phyloP scores from a whole-genome alignment of 1,139 yeast species.

The Wickerhamiella infanticola region DNA sequence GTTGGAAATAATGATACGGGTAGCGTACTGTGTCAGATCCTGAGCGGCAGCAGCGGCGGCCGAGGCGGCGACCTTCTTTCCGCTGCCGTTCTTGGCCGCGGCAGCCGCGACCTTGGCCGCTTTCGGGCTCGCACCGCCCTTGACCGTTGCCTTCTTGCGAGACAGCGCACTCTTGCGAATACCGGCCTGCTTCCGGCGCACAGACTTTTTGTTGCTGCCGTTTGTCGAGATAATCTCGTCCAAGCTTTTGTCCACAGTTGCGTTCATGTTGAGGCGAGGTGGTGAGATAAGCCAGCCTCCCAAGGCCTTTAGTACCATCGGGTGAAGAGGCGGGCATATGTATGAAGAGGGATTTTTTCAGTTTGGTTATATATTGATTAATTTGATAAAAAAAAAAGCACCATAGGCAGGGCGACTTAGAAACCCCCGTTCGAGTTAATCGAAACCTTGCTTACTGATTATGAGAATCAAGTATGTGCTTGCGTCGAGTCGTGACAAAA shows the following conservation, averaged over 20 bases:
- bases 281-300: neutral
- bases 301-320: neutral
- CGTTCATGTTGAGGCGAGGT: constrained; percentile 31
- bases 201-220: neutral
- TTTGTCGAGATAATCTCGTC: constrained; percentile 62
- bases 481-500: too few species aligned
- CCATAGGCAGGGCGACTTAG: too few species aligned
- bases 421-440: too few species aligned
- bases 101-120: neutral
- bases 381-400: too few species aligned
- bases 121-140: constrained; percentile 1
- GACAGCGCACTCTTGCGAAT: neutral
- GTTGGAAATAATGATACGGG: constrained; percentile 14
- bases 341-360: too few species aligned
- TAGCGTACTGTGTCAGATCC: constrained; percentile 8
- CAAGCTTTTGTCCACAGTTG: constrained; percentile 78
- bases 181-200: neutral
- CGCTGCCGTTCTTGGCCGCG: constrained; percentile 15
- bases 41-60: constrained; percentile 9
- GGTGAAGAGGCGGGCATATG: too few species aligned
- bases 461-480: too few species aligned
- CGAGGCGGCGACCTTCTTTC: constrained; percentile 14
- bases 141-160: neutral
- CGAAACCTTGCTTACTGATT: too few species aligned
- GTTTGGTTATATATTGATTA: too few species aligned